Conservation (phyloP, 768 basidiomycete species). For the Pleurotus cornucopiae region DNA sequence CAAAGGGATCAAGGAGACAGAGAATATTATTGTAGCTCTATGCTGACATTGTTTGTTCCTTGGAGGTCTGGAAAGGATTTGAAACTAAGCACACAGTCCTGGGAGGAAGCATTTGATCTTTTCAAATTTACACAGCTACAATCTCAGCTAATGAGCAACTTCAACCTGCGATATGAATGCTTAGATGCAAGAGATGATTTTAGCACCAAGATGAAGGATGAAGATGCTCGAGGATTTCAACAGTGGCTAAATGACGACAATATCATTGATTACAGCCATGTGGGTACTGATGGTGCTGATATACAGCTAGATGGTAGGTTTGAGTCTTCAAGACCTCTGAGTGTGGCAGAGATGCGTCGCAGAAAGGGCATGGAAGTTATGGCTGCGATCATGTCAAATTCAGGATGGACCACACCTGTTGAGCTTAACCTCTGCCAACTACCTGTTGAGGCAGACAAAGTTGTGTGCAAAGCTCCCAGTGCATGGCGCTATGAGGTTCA, state of each 20-base stretch:
- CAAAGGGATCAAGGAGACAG: constrained; percentile 23
- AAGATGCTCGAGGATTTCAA: not conserved
- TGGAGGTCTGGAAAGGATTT: constrained; percentile 25
- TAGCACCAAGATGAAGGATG: constrained; percentile 12
- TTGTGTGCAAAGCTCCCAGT: not conserved
- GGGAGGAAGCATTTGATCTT: constrained; percentile 18
- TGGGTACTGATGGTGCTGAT: not conserved
- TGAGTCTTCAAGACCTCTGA: not conserved
- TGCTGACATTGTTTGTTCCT: constrained; percentile 29
- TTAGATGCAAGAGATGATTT: constrained; percentile 23
- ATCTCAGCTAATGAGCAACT: constrained; percentile 16
- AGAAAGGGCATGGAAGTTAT: not conserved
- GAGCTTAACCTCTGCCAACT: not conserved
- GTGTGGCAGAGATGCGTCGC: not conserved
- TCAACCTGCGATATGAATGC: constrained; percentile 23
- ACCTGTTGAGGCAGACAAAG: not conserved
- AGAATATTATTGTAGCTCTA: constrained; percentile 26
- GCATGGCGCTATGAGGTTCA: constrained; percentile 9
- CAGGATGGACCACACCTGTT: not conserved
- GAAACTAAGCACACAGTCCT: constrained; percentile 14
- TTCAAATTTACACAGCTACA: constrained; percentile 11
- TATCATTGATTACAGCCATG: not conserved
- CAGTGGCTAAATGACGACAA: not conserved
- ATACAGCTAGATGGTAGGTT: not conserved
- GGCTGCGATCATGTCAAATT: not conserved